Conservation (phyloP, 257 asterid species). For the Nicotiana attenuata region DNA sequence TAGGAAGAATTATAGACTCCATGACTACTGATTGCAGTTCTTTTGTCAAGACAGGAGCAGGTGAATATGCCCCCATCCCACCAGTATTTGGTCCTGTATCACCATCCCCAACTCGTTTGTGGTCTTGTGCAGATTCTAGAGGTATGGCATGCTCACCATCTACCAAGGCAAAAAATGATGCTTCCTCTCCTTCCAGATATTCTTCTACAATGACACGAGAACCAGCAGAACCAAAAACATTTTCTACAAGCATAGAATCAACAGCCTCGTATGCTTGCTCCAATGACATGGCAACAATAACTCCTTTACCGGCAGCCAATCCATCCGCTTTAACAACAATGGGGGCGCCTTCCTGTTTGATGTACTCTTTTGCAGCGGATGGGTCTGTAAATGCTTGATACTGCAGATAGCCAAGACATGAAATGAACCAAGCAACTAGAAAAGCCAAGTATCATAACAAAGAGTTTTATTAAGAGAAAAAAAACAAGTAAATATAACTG, state of each 20-base stretch:
- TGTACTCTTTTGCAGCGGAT: constrained; percentile 64
- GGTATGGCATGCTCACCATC: constrained; percentile 92
- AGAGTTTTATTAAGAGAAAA: not conserved
- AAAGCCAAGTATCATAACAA: not conserved
- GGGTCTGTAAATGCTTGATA: constrained; percentile 71
- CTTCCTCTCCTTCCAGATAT: constrained; percentile 92
- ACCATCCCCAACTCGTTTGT: constrained; percentile 95
- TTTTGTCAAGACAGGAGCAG: constrained; percentile 84
- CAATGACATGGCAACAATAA: constrained; percentile 69
- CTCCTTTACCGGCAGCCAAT: constrained; percentile 96
- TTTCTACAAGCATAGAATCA: constrained; percentile 81
- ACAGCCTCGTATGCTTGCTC: constrained; percentile 86
- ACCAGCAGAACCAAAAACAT: constrained; percentile 81
- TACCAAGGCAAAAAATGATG: constrained; percentile 83
- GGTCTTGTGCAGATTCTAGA: constrained; percentile 94
- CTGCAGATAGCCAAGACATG: constrained; percentile 34
- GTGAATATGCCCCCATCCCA: constrained; percentile 99
- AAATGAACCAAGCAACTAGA: not conserved
- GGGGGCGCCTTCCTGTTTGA: constrained; percentile 71
- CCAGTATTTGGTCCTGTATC: constrained; percentile 95
- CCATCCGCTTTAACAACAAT: constrained; percentile 94
- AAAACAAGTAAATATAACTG: not conserved
- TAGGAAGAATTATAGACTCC: constrained; percentile 80
- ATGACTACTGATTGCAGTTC: constrained; percentile 70
- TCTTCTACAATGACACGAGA: constrained; percentile 73